Conservation (phyloP, 2,329 filamentous ascomycete genomes). For the Phialophora verrucosa region DNA sequence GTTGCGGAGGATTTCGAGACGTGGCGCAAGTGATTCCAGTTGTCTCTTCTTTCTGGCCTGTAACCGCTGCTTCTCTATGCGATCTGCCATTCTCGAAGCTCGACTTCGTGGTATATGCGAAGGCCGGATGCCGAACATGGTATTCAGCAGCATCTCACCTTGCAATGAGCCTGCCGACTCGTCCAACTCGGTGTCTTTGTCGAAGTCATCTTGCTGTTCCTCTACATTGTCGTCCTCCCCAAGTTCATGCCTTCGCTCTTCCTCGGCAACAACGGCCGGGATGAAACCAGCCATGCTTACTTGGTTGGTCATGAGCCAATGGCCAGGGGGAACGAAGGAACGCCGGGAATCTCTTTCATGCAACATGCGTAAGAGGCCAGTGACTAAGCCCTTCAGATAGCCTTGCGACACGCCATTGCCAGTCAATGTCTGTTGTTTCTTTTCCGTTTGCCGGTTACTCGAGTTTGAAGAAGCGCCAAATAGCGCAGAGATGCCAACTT, state of each 20-base stretch:
- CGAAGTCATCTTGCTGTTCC: slow-evolving; percentile 53
- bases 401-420: slow-evolving; percentile 75
- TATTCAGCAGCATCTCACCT: slow-evolving; percentile 53
- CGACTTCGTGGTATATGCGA: slow-evolving; percentile 35
- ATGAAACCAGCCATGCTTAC: slow-evolving; percentile 92
- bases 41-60: slow-evolving; percentile 71
- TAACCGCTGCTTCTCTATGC: slow-evolving; percentile 29
- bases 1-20: slow-evolving; percentile 88
- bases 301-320: slow-evolving; percentile 90
- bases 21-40: slow-evolving; percentile 79
- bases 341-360: slow-evolving; percentile 93
- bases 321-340: slow-evolving; percentile 77
- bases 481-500: slow-evolving; percentile 31
- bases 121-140: slow-evolving; percentile 38
- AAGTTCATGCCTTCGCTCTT: slow-evolving; percentile 75
- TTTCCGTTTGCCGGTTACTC: slow-evolving; percentile 41
- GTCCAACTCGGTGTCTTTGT: slow-evolving; percentile 50
- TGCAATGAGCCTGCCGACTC: slow-evolving; percentile 53
- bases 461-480: slow-evolving; percentile 31
- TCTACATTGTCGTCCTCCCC: slow-evolving; percentile 67
- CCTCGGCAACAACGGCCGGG: slow-evolving; percentile 82
- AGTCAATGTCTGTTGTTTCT: slow-evolving; percentile 58
- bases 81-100: slow-evolving; percentile 32
- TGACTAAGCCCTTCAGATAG: slow-evolving; percentile 79
- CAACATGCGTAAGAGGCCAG: slow-evolving; percentile 79